Evolutionary conservation across 2,329 filamentous ascomycete genomes (phyloP), one percentile per base, ranked within the genome.

Genomic region (Nakataea oryzae): DNA sequence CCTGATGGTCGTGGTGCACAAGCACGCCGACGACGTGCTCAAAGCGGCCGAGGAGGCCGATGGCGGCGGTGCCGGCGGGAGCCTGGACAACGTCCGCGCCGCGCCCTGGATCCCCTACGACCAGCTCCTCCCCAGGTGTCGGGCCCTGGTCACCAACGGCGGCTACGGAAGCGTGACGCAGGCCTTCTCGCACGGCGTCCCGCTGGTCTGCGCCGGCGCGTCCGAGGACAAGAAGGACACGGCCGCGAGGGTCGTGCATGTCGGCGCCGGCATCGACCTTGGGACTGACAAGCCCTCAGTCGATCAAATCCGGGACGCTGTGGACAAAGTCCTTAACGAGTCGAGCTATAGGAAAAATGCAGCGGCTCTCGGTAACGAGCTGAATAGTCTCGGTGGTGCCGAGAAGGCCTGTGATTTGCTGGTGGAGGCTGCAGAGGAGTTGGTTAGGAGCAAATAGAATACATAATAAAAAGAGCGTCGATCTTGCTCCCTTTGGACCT

Each of bases 201-300:
- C 67, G 21, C 60, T 69, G 1, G 64, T 69, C 0, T 68, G 66
- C 41, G 67, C 67, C 2, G 67, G 66, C 0, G 62, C 62, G 9
- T 63, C 62, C 29, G 66, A 67, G 61, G 67, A 69, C 47, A 69
- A 67, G 60, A 64, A 64, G 0, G 65, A 66, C 28, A 63, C 64
- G 26, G 66, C 66, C 58, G 63, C 62, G 3, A 61, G 67, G 11
- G 67, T 69, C 11, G 66, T 66, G 11, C 66, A 65, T 67, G 64
- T 63, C 3, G 67, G 67, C 17, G 67, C 65, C 1, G 67, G 66
- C 24, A 62, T 69, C 47, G 66, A 69, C 50, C 61, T 67, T 5
- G 57, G 54, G 3, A 67, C 66, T 0, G 61, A 61, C 12, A 62
- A 59, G 28, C 67, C 67, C 0, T 50, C 60, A 2, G 62, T 60